A percentile compares a stretch with the other conserved stretches of the same genome.
Evolutionary conservation across 2,329 filamentous ascomycete genomes (phyloP).

Genomic region (Blastomyces gilchristii): DNA sequence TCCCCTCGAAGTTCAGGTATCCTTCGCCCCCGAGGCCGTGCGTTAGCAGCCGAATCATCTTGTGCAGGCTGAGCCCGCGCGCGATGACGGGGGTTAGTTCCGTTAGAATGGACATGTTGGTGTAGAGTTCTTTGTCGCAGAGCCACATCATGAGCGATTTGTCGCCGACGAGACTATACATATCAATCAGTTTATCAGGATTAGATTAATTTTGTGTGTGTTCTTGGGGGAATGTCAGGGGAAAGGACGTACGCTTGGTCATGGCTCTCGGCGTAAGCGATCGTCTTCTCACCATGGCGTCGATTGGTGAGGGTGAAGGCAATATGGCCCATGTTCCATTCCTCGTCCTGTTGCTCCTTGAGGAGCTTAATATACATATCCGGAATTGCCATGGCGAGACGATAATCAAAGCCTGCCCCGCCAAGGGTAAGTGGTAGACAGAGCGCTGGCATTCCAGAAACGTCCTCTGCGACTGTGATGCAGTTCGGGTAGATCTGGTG

Average conservation of each 20-base stretch:
- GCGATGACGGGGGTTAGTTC: constrained; percentile 82
- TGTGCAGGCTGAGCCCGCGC: constrained; percentile 85
- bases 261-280: constrained; percentile 93
- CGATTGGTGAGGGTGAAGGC: constrained; percentile 84
- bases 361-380: constrained; percentile 99
- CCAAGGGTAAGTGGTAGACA: constrained; percentile 77
- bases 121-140: constrained; percentile 94
- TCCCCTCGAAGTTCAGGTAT: constrained; percentile 97
- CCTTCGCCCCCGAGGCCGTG: constrained; percentile 88
- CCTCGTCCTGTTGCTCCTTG: constrained; percentile 80
- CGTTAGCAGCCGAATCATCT: constrained; percentile 92
- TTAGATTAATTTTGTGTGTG: too few relatives aligned
- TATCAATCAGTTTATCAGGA: constrained; percentile 16
- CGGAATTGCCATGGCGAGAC: constrained; percentile 92
- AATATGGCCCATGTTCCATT: constrained; percentile 84
- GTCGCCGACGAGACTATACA: constrained; percentile 73
- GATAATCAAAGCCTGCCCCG: constrained; percentile 93
- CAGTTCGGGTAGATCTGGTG: constrained; percentile 77
- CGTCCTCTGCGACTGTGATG: constrained; percentile 93
- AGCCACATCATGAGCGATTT: constrained; percentile 98
- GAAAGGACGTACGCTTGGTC: constrained; percentile 76
- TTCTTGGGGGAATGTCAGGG: neutral
- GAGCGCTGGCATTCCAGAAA: constrained; percentile 96
- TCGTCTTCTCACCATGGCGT: constrained; percentile 92
- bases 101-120: constrained; percentile 82